Evolutionary conservation across 2,329 filamentous ascomycete genomes (phyloP), one percentile per base, ranked within the genome.

Genomic region (Xylaria hypoxylon): DNA sequence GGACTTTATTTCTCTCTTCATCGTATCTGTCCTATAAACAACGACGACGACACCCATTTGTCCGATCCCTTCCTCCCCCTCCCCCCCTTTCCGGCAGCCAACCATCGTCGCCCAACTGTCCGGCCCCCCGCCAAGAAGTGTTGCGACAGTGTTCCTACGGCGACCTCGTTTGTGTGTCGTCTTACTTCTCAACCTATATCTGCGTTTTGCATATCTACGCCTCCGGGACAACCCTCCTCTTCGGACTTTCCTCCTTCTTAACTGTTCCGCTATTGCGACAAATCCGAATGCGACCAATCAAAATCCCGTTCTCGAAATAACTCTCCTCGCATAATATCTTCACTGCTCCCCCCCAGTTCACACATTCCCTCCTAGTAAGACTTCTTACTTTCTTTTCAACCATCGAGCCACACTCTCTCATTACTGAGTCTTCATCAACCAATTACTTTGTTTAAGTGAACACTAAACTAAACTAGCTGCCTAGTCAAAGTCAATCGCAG

Each of bases 61-160:
- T 63, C 68, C 59, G 59, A 52, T 45, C 38, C 50, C 35, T 59
- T 24, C 59, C 22, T 19, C 55, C 62, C 26, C 13, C 35, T 42
- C 47, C 35, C 31, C 47, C 59, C 44, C 67, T 26, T 35, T 57
- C 50, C 45, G 33, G 8, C 64, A 55, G 64, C 67, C 67, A 70
- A 66, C 59, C 65, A 66, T 53, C 40, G 28, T 64, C 26, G 45
- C 28, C 68, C 67, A 63, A 58, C 64, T 68, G 67, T 64, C 65
- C 31, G 47, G 57, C 44, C 65, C 60, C 64, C 35, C 62, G 57
- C 67, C 60, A 69, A 65, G 58, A 55, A 45, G 48, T 58, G 50
- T 59, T 68, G 68, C 62, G 68, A 68, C 68, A 64, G 62, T 68
- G 65, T 69, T 69, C 62, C 68, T 69, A 63, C 65, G 42, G 65